Conservation (phyloP, 2,329 filamentous ascomycete species). For the Achaetomium macrosporum region DNA sequence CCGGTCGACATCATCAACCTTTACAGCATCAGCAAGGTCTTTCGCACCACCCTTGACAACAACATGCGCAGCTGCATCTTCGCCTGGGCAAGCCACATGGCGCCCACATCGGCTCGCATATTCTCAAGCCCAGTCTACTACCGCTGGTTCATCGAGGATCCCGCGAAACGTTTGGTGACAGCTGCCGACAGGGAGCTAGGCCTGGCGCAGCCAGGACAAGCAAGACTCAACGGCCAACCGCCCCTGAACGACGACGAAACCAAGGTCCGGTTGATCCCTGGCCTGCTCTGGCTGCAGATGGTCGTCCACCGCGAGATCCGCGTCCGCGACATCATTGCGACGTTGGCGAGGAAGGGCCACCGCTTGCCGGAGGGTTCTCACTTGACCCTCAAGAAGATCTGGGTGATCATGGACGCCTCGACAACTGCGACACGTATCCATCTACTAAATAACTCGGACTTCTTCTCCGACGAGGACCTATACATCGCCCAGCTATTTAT, state of each 20-base stretch:
- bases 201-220: constrained; percentile 6
- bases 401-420: constrained; percentile 65
- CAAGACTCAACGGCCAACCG: not conserved
- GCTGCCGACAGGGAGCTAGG: constrained; percentile 21
- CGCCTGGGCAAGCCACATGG: constrained; percentile 47
- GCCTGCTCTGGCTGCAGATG: constrained; percentile 63
- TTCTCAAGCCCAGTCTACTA: constrained; percentile 59
- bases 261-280: constrained; percentile 49
- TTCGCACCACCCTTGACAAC: constrained; percentile 55
- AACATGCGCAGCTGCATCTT: constrained; percentile 55
- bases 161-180: constrained; percentile 40
- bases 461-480: constrained; percentile 57
- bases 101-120: constrained; percentile 48
- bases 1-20: constrained; percentile 55
- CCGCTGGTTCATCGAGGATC: constrained; percentile 54
- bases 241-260: constrained; percentile 16
- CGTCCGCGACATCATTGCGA: constrained; percentile 56
- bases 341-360: constrained; percentile 53
- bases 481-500: constrained; percentile 59
- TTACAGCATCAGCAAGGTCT: constrained; percentile 58
- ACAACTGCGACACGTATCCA: constrained; percentile 49
- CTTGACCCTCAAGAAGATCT: constrained; percentile 56
- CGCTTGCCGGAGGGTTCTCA: constrained; percentile 46
- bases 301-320: constrained; percentile 52
- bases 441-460: constrained; percentile 44